A percentile compares a stretch with the other conserved stretches of the same genome.
Conservation (phyloP, 192 early-diverging fungal species). For the Coemansia sp. region DNA sequence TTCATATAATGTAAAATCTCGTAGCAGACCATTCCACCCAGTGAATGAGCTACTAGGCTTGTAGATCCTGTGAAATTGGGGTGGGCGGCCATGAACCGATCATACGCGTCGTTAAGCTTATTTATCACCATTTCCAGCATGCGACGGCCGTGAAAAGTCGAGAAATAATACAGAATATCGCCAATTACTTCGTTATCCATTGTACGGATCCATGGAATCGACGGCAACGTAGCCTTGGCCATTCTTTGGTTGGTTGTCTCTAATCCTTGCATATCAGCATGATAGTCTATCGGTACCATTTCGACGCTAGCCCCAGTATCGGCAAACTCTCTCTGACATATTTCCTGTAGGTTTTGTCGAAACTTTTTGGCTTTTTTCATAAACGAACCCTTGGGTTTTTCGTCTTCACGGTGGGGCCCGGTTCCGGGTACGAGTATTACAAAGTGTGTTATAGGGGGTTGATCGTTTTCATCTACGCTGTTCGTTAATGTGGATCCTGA, state of each 20-base stretch:
- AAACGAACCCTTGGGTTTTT: slow-evolving; percentile 46
- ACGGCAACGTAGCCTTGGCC: slow-evolving; percentile 50
- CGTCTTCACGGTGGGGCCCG: slow-evolving; percentile 44
- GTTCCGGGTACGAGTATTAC: slow-evolving; percentile 51
- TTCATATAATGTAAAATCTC: slow-evolving; percentile 60
- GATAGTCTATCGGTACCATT: slow-evolving; percentile 42
- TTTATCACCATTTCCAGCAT: slow-evolving; percentile 58
- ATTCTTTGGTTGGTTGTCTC: slow-evolving; percentile 34
- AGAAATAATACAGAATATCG: slow-evolving; percentile 53
- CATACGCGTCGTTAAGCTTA: slow-evolving; percentile 61
- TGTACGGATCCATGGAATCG: slow-evolving; percentile 54
- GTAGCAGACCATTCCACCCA: slow-evolving; percentile 69
- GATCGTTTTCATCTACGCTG: background rate
- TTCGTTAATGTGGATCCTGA: background rate
- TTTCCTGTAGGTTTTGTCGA: slow-evolving; percentile 20
- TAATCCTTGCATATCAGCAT: slow-evolving; percentile 38
- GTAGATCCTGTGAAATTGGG: slow-evolving; percentile 65
- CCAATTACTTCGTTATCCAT: slow-evolving; percentile 52
- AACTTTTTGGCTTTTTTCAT: slow-evolving; percentile 34
- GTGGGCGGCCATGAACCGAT: slow-evolving; percentile 55
- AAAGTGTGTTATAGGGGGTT: slow-evolving; percentile 30
- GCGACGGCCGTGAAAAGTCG: slow-evolving; percentile 48
- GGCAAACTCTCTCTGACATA: slow-evolving; percentile 25
- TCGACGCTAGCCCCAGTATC: slow-evolving; percentile 28
- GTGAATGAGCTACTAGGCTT: slow-evolving; percentile 63